Evolutionary conservation across 2,329 filamentous ascomycete genomes (phyloP).

Genomic region (Esteya vermicola): DNA sequence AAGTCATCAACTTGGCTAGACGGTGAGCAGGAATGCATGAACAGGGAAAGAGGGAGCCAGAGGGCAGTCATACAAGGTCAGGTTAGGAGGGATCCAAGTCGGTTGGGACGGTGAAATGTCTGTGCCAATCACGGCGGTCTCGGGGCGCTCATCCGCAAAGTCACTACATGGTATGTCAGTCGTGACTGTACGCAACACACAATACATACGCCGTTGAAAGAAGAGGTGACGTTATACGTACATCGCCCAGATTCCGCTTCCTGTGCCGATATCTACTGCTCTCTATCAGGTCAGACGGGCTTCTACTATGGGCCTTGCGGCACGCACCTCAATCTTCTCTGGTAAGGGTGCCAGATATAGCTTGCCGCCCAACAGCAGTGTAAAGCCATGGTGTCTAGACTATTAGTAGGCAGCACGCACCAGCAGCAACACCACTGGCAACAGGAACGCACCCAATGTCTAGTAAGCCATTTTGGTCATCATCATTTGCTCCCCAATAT

Average conservation of each 20-base stretch:
- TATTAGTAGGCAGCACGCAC: background rate
- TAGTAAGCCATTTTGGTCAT: background rate
- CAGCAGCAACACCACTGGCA: background rate
- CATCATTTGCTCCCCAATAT: background rate
- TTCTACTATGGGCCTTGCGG: background rate
- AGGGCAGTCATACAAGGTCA: background rate
- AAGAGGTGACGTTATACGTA: background rate
- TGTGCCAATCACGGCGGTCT: background rate
- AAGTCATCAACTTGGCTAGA: conserved; percentile 38
- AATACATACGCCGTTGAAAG: background rate
- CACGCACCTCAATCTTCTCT: background rate
- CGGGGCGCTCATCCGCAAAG: background rate
- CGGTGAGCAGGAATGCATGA: background rate
- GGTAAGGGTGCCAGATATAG: background rate
- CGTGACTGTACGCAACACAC: background rate
- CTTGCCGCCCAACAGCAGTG: background rate
- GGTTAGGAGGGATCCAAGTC: background rate
- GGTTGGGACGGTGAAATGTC: background rate
- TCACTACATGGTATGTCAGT: background rate
- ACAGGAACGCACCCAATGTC: background rate
- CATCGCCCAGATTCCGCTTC: background rate
- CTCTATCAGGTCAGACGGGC: background rate
- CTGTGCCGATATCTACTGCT: background rate
- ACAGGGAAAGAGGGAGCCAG: background rate
- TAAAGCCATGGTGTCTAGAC: background rate